These are phyloP conservation scores for Plasmodium knowlesi DNA, from an alignment of 169 alveolate species.

Conservation along the genomic window DNA sequence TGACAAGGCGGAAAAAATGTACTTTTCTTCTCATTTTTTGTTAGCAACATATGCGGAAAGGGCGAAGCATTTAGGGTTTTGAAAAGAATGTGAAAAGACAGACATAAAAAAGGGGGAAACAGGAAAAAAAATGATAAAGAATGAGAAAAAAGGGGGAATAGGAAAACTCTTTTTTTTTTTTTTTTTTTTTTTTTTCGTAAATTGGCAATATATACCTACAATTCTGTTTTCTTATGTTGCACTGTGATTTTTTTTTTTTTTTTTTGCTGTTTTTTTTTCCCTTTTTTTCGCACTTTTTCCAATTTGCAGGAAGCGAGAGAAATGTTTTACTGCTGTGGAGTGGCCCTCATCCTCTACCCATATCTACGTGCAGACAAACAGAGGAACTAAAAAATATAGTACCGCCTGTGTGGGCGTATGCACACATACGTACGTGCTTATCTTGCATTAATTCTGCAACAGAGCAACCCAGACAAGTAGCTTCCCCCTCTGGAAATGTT, in stretches of 20 bases:
- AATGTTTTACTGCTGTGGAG: neutral
- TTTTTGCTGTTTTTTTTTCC: neutral
- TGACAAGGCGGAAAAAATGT: slow-evolving; percentile 1
- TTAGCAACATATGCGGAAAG: neutral
- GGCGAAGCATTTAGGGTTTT: neutral
- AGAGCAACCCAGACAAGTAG: neutral
- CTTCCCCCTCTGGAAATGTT: neutral
- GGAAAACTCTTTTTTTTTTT: slow-evolving; percentile 13
- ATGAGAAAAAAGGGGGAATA: neutral
- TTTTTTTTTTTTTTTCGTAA: slow-evolving; percentile 10
- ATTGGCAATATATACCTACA: neutral
- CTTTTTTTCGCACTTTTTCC: slow-evolving; percentile 5
- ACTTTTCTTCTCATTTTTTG: neutral
- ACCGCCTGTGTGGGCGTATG: neutral
- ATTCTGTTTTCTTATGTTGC: neutral
- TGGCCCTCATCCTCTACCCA: neutral
- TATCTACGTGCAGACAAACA: neutral
- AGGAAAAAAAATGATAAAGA: neutral
- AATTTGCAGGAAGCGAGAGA: neutral
- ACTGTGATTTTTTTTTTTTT: neutral
- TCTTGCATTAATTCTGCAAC: slow-evolving; percentile 27
- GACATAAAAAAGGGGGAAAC: neutral
- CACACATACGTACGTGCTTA: slow-evolving; percentile 5
- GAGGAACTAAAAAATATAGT: neutral
- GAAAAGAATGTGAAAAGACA: neutral